phyloP scores from a whole-genome alignment of 2,329 filamentous ascomycete genomes.

The Cytospora chrysosperma region DNA sequence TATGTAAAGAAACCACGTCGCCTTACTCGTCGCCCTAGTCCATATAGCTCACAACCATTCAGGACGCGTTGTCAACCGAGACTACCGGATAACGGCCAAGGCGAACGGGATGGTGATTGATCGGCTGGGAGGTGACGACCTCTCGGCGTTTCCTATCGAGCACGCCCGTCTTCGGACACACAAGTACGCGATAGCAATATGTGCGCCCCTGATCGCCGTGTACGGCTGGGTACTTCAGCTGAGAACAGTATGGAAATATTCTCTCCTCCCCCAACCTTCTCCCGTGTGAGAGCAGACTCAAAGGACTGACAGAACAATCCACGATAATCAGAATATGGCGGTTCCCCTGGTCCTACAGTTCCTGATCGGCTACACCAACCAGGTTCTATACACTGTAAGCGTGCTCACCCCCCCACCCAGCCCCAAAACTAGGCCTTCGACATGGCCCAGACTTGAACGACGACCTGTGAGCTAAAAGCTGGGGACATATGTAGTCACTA shows the following conservation, averaged over 20 bases:
- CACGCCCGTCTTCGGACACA: not conserved
- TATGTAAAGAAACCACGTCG: not conserved
- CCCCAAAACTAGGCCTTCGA: too few relatives aligned
- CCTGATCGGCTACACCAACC: not conserved
- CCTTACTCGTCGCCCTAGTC: not conserved
- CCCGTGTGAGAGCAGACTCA: too few relatives aligned
- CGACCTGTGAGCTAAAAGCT: not conserved
- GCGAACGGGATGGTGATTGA: not conserved
- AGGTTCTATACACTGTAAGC: not conserved
- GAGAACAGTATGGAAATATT: not conserved
- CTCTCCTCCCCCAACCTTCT: too few relatives aligned
- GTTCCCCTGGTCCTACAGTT: slow-evolving; percentile 1
- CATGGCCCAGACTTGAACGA: not conserved
- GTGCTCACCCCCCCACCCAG: too few relatives aligned
- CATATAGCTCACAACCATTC: not conserved
- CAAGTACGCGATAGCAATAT: slow-evolving; percentile 2
- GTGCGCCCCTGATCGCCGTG: not conserved
- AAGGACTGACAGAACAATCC: not conserved
- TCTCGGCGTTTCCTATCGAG: not conserved
- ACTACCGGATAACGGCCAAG: not conserved
- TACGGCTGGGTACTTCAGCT: not conserved
- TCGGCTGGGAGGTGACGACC: not conserved
- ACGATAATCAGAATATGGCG: not conserved
- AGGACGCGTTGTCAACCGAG: not conserved
- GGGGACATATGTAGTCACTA: not conserved